Percentiles rank a stretch among this genome's conserved stretches.
Evolutionary conservation across 305 asterid species (phyloP).

Genomic region (Fraxinus paxiana): DNA sequence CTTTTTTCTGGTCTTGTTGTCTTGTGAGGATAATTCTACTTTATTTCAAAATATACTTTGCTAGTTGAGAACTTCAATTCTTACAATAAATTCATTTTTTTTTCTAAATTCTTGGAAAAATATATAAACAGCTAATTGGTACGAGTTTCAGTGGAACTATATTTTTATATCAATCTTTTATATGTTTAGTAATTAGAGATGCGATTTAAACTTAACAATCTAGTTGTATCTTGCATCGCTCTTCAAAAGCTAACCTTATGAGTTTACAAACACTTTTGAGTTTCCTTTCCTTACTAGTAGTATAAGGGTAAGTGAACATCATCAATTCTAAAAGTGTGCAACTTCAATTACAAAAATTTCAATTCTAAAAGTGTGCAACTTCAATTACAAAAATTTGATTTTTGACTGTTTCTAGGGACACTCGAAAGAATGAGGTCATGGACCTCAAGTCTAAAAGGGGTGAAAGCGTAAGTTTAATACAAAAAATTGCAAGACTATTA

Average conservation of each 20-base stretch:
- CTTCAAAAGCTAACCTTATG: neutral
- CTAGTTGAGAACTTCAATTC: neutral
- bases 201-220: neutral
- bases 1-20: neutral
- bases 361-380: neutral
- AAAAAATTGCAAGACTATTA: neutral
- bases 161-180: neutral
- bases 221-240: neutral
- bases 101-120: neutral
- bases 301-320: neutral
- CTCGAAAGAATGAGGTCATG: neutral
- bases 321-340: neutral
- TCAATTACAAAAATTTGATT: neutral
- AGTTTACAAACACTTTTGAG: neutral
- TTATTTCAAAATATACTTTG: conserved; percentile 3
- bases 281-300: neutral
- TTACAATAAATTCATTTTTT: neutral
- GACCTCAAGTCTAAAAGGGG: neutral
- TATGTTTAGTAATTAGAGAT: neutral
- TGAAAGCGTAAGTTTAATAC: neutral
- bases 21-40: neutral
- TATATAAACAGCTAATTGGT: neutral
- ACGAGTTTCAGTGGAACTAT: neutral
- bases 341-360: neutral
- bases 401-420: neutral